phyloP scores from a whole-genome alignment of 768 basidiomycete genomes.

The Russula dissimulans region DNA sequence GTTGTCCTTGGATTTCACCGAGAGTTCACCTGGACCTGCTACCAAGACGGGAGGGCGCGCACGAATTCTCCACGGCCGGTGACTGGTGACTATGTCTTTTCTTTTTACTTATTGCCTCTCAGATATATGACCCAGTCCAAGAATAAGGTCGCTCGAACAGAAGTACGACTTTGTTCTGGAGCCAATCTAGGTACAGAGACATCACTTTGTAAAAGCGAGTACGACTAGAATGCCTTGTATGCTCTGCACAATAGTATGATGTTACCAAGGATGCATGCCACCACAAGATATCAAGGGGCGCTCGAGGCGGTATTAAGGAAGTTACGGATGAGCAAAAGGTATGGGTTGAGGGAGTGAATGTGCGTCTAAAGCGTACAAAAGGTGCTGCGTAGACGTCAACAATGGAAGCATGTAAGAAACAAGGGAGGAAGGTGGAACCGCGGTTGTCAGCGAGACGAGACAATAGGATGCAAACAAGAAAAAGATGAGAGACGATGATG shows the following conservation, averaged over 20 bases:
- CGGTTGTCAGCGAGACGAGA: conserved; percentile 10
- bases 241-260: not conserved
- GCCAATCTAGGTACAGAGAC: not conserved
- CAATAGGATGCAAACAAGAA: conserved; percentile 6
- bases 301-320: conserved; percentile 22
- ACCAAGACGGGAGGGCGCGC: not conserved
- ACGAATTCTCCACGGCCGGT: not conserved
- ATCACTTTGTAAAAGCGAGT: not conserved
- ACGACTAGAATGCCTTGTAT: conserved; percentile 2
- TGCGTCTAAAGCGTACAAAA: conserved; percentile 70
- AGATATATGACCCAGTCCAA: not conserved
- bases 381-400: conserved; percentile 23
- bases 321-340: conserved; percentile 25
- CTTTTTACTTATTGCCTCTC: not conserved
- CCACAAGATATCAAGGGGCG: conserved; percentile 15
- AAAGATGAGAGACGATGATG: conserved; percentile 10
- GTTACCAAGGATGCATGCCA: conserved; percentile 2
- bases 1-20: not conserved
- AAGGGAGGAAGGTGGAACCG: conserved; percentile 22
- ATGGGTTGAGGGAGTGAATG: conserved; percentile 30
- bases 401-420: conserved; percentile 20
- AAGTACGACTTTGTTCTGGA: not conserved
- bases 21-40: not conserved
- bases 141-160: not conserved
- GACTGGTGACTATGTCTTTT: not conserved